These are phyloP conservation scores for Antitrichia curtipendula DNA, from an alignment of 225 moss, liverwort and hornwort genomes.

Conservation along the genomic window DNA sequence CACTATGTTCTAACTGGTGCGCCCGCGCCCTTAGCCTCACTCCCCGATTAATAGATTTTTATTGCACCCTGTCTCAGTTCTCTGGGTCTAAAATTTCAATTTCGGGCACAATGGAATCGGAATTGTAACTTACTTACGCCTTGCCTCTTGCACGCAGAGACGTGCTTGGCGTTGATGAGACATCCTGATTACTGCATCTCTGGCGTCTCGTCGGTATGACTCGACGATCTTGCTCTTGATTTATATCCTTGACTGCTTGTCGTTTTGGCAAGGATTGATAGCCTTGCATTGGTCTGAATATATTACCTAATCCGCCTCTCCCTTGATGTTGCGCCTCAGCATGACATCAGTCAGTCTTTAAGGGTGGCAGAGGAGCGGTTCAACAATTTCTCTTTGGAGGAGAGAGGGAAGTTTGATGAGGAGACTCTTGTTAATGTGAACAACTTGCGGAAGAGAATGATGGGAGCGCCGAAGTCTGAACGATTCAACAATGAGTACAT, in stretches of 20 bases:
- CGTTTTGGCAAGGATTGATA: background rate
- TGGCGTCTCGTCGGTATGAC: conserved; percentile 49
- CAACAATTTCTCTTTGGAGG: conserved; percentile 75
- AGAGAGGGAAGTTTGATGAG: conserved; percentile 89
- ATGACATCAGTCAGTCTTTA: conserved; percentile 50
- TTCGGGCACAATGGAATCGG: background rate
- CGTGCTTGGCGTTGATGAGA: conserved; percentile 74
- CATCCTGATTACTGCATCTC: conserved; percentile 92
- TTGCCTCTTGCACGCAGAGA: conserved; percentile 23
- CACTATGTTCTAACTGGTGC: conserved; percentile 32
- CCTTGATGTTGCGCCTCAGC: conserved; percentile 16
- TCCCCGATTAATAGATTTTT: background rate
- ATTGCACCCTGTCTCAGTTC: background rate
- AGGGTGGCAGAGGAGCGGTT: conserved; percentile 64
- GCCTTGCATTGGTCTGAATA: background rate
- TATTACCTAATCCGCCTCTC: background rate
- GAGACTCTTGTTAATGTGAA: conserved; percentile 91
- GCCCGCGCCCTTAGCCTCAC: background rate
- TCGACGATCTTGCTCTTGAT: background rate
- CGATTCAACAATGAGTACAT: conserved; percentile 92
- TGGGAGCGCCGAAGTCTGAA: conserved; percentile 39
- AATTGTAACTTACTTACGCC: background rate
- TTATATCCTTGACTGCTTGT: background rate
- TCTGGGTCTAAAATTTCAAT: background rate
- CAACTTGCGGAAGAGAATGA: conserved; percentile 52